These are phyloP conservation scores for Cucurbita maxima DNA, from an alignment of 306 rosid genomes.

Conservation along the genomic window DNA sequence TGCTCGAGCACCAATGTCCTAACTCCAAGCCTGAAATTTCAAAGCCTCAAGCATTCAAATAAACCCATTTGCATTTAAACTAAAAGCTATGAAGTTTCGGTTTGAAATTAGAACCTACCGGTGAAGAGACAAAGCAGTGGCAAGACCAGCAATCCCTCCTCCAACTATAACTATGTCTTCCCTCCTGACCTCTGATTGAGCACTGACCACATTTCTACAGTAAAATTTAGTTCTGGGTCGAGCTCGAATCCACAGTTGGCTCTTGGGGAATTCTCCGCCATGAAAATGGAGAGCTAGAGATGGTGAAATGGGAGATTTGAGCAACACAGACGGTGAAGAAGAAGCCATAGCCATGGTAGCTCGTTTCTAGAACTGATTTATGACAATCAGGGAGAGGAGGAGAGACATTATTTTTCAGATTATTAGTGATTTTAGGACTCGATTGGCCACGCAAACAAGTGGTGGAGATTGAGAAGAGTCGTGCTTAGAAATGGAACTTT, in stretches of 20 bases:
- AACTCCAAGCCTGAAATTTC: constrained; percentile 52
- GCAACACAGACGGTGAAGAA: constrained; percentile 16
- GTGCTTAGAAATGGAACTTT: background rate
- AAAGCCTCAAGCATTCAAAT: background rate
- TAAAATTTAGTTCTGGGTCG: constrained; percentile 13
- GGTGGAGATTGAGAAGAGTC: background rate
- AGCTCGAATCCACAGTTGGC: constrained; percentile 2
- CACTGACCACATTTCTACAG: constrained; percentile 9
- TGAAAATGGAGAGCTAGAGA: constrained; percentile 4
- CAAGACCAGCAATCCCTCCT: constrained; percentile 65
- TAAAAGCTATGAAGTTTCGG: background rate
- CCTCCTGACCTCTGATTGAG: constrained; percentile 24
- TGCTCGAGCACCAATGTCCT: constrained; percentile 50
- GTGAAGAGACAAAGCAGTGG: constrained; percentile 69
- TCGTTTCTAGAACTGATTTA: background rate
- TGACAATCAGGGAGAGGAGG: background rate
- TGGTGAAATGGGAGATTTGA: constrained; percentile 10
- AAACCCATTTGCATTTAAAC: background rate
- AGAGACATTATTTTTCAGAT: background rate
- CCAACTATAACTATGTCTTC: constrained; percentile 59
- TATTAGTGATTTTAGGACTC: background rate
- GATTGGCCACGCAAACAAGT: constrained; percentile 14
- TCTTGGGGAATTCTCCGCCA: background rate
- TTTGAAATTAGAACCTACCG: constrained; percentile 14
- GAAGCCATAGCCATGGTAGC: constrained; percentile 27